Evolutionary conservation across 441 rosid species (phyloP), one percentile per base, ranked within the genome.

Genomic region (Eutrema salsugineum): DNA sequence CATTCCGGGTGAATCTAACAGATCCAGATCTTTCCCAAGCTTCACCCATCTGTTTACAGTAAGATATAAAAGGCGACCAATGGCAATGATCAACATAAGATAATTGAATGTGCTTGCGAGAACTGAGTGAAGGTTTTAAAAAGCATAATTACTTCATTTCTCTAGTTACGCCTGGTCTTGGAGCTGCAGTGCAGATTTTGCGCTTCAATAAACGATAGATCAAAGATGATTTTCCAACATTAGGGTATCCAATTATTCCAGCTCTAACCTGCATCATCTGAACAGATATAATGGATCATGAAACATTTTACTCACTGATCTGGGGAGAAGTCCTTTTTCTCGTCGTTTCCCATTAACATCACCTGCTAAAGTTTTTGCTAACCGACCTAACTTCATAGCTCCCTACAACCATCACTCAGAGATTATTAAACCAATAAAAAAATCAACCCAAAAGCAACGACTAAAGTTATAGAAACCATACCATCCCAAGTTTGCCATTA

Each of bases 121-220:
- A 49, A 27, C 40, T 6, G 28, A 61, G 32, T 39, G 16, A 35
- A 40, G 67, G 39, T 11, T 33, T 14, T n/a, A 28, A 50, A 58
- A 61, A 35, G 42, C 83, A 16, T 17, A 44, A 22, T 68, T 86
- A 94, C 97, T 85, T 91, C 62, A 91, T 77, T 77, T 75, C 94
- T 82, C 97, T 86, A 32, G 97, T 91, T 77, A 94, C 93, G 66
- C 99, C 99, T 14, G 97, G 99, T 77, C 99, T 86, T 33, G 99
- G 89, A 55, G 99, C 97, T 43, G 99, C 97, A 5, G 94, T 77
- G 72, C 97, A 94, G 86, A 89, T 81, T 71, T 94, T 86, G 10
- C 97, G 88, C 80, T 94, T 94, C 39, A 94, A 83, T 71, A 94
- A 70, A 73, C 97, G 97, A 75, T 91, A 90, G 56, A 94, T 88